These are phyloP conservation scores for Ilex paraguariensis DNA, from an alignment of 305 asterid species.

Conservation along the genomic window DNA sequence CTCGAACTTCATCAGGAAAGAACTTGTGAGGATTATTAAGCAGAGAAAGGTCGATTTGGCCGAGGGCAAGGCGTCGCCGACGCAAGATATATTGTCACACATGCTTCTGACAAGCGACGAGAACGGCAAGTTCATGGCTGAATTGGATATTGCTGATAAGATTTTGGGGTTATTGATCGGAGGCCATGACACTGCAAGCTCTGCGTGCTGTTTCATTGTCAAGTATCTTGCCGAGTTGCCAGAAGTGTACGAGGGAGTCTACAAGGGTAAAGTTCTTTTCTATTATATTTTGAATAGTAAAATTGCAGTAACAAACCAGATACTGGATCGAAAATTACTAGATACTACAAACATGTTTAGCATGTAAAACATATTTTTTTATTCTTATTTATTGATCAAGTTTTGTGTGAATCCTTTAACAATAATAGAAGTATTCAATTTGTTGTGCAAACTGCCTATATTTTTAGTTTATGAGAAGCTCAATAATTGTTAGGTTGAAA, in stretches of 20 bases:
- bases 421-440: too few relatives aligned
- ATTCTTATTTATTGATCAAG: too few relatives aligned
- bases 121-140: constrained; percentile 27
- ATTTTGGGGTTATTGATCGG: constrained; percentile 36
- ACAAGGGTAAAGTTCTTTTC: too few relatives aligned
- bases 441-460: too few relatives aligned
- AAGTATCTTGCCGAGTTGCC: constrained; percentile 41
- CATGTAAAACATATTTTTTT: too few relatives aligned
- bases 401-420: too few relatives aligned
- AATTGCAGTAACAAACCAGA: not conserved
- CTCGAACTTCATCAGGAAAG: constrained; percentile 21
- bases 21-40: constrained; percentile 26
- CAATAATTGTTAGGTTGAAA: too few relatives aligned
- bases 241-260: constrained; percentile 30
- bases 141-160: not conserved
- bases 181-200: constrained; percentile 42
- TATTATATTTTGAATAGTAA: too few relatives aligned
- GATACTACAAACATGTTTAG: too few relatives aligned
- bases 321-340: not conserved
- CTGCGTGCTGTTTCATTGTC: constrained; percentile 30
- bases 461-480: too few relatives aligned
- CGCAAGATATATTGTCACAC: constrained; percentile 44
- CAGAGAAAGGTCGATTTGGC: constrained; percentile 26
- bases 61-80: constrained; percentile 32
- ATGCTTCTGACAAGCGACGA: constrained; percentile 39